A percentile compares a stretch with the other conserved stretches of the same genome.
Evolutionary conservation across 306 rosid species (phyloP).

Genomic region (Canavalia ensiformis): DNA sequence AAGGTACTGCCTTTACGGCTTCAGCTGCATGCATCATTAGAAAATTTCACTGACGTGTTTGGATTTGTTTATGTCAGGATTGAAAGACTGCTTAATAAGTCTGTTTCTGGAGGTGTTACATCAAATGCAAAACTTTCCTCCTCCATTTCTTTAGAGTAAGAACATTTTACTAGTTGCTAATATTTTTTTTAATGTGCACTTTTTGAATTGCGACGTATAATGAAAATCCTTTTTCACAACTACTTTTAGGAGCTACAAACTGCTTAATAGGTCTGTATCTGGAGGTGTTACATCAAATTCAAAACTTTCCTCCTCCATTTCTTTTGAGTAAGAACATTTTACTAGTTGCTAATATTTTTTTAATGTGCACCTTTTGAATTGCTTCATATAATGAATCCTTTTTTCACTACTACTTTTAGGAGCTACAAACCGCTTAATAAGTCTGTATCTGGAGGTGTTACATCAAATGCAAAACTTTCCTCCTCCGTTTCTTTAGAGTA

Average conservation of each 20-base stretch:
- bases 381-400: constrained; percentile 1
- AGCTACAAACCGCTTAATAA: constrained; percentile 39
- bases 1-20: constrained; percentile 59
- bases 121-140: constrained; percentile 49
- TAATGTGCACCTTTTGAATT: constrained; percentile 17
- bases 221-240: constrained; percentile 6
- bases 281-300: constrained; percentile 52
- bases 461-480: constrained; percentile 49
- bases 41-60: constrained; percentile 39
- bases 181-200: constrained; percentile 15
- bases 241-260: constrained; percentile 25
- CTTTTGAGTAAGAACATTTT: constrained; percentile 54
- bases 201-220: constrained; percentile 25
- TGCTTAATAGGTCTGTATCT: constrained; percentile 48
- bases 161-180: constrained; percentile 27
- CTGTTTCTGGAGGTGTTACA: constrained; percentile 51
- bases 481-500: constrained; percentile 53
- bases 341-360: constrained; percentile 28
- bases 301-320: constrained; percentile 47
- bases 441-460: constrained; percentile 53
- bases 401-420: constrained; percentile 19
- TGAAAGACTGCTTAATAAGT: constrained; percentile 50
- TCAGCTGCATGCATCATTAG: constrained; percentile 31
- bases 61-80: constrained; percentile 50
- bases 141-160: constrained; percentile 56